Base-by-base conservation (phyloP, 257 asterid species). In the Solanum tarapatanum region DNA sequence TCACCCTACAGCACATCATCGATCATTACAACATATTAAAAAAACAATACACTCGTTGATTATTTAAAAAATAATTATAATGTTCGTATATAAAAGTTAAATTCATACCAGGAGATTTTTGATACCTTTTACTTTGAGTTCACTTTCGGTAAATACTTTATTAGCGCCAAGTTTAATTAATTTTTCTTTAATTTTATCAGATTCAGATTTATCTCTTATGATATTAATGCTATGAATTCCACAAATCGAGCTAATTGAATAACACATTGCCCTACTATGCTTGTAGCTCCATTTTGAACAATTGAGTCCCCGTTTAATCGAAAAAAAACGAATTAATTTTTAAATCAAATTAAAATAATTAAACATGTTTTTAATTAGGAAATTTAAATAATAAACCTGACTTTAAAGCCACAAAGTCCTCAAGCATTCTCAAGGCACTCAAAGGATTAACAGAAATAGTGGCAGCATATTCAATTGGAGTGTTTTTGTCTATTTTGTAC, bases 401-500 rank as follows among this genome's bases (percentile, higher is more conserved):
- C 89, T 91, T 93, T 77, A 96, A 92, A 86, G 91, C 93, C 64
- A 92, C 94, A 91, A 95, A 94, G 88, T 94, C 99, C 89, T 93
- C 96, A 3, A 95, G 95, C 99, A 96, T 95, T 93, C 95, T 91
- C 86, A 96, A 91, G 77, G 98, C 98, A 85, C 94, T 92, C 96
- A 95, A 84, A 73, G 98, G 99, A 89, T 96, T 96, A 85, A 96
- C 96, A 88, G 95, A 92, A 89, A 94, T 72, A 68, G 98, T 92
- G 55, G 98, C 96, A 89, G 98, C 98, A 86, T 95, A 96, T 86
- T 95, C 98, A 86, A 94, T 70, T 8, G 97, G 96, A 26, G 96
- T 94, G 88, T 90, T 89, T 85, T 94, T 94, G 82, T 94, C 92
- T 76, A 96, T 91, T 90, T 90, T 95, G 91, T 95, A 97, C 98